Conservation (phyloP, 179 eudicot species). For the Heliamphora pulchella region DNA sequence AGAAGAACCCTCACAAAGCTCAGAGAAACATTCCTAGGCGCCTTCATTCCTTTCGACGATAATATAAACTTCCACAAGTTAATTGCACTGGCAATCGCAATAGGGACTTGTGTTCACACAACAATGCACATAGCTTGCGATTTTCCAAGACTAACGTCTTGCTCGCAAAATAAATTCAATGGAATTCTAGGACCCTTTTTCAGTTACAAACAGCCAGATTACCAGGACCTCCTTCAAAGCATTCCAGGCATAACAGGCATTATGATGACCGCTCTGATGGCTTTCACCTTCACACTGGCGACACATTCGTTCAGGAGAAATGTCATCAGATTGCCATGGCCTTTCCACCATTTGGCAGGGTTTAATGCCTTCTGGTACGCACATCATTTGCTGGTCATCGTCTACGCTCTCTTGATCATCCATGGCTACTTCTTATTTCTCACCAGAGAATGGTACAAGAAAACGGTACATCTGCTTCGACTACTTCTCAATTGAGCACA, state of each 20-base stretch:
- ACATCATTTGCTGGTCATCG: constrained; percentile 69
- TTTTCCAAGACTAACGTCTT: constrained; percentile 42
- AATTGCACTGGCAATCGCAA: constrained; percentile 50
- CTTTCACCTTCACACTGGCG: constrained; percentile 68
- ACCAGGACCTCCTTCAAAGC: constrained; percentile 40
- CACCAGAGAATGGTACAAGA: constrained; percentile 61
- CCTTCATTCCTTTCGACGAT: constrained; percentile 74
- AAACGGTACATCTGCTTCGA: constrained; percentile 49
- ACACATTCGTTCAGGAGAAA: constrained; percentile 83
- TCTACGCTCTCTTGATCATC: constrained; percentile 54
- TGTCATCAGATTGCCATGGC: constrained; percentile 71
- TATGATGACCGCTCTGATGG: constrained; percentile 63
- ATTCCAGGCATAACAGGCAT: constrained; percentile 64
- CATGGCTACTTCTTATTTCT: constrained; percentile 75
- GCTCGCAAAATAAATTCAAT: constrained; percentile 37
- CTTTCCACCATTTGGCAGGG: constrained; percentile 70
- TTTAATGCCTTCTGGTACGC: constrained; percentile 97
- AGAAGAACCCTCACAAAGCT: constrained; percentile 79
- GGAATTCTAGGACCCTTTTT: constrained; percentile 45
- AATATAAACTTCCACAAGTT: constrained; percentile 90
- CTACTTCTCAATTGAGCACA: neutral
- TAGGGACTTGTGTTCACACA: constrained; percentile 57
- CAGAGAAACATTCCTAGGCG: constrained; percentile 64
- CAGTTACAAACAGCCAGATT: constrained; percentile 53
- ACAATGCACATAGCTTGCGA: constrained; percentile 52